These are phyloP conservation scores for Lactarius akahatsu DNA, from an alignment of 768 basidiomycete genomes.

Conservation along the genomic window DNA sequence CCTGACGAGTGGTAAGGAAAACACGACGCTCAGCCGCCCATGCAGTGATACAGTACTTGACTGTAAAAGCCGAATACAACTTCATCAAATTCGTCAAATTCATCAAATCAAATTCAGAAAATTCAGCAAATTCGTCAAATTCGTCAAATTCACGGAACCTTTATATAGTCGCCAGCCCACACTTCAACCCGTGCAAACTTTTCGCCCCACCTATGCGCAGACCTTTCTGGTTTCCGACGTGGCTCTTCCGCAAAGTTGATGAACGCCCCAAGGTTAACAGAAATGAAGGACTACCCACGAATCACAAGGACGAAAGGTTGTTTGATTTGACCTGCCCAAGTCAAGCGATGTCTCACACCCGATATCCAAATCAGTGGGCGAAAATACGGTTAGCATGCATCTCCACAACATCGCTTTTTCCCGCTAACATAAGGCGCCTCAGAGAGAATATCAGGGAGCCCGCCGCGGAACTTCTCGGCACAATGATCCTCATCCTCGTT, in stretches of 20 bases:
- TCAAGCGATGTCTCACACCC: conserved; percentile 8
- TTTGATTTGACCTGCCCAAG: background rate
- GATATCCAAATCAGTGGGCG: conserved; percentile 29
- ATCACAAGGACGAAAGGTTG: background rate
- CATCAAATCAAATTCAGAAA: background rate
- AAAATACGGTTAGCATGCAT: conserved; percentile 25
- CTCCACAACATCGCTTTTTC: background rate
- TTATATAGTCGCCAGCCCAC: background rate
- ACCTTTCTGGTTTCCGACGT: background rate
- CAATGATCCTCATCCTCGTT: conserved; percentile 32
- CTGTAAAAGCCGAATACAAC: conserved; percentile 1
- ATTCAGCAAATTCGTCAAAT: conserved; percentile 14
- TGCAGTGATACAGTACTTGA: background rate
- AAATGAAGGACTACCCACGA: background rate
- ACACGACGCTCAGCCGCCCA: background rate
- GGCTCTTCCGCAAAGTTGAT: background rate
- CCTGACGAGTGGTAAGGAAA: background rate
- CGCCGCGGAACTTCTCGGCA: conserved; percentile 33
- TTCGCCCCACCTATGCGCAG: background rate
- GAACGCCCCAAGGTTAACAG: background rate
- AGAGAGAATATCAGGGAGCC: conserved; percentile 29
- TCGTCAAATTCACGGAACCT: conserved; percentile 9
- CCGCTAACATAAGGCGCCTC: background rate
- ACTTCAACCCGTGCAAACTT: background rate
- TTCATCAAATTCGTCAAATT: conserved; percentile 15